These are phyloP conservation scores for Pseudognaphalium luteoalbum DNA, from an alignment of 129 eudicot genomes.

Conservation along the genomic window DNA sequence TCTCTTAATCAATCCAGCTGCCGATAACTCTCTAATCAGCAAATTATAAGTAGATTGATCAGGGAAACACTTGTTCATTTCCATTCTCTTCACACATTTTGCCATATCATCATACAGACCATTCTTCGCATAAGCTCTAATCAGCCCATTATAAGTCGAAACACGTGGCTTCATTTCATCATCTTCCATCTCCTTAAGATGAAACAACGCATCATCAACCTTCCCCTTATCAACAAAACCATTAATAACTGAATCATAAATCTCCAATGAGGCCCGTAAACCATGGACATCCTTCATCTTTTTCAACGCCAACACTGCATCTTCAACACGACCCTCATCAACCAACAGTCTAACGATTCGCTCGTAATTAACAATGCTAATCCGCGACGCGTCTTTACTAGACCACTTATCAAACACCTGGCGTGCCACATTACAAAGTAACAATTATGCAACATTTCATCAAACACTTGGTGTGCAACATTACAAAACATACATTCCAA, in stretches of 20 bases:
- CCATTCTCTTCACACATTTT: constrained; percentile 43
- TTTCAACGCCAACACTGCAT: constrained; percentile 23
- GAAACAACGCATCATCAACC: constrained; percentile 34
- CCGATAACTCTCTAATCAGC: constrained; percentile 45
- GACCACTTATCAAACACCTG: constrained; percentile 54
- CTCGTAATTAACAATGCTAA: constrained; percentile 35
- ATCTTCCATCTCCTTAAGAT: constrained; percentile 44
- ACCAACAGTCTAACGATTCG: constrained; percentile 35
- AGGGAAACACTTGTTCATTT: constrained; percentile 35
- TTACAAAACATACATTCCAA: not conserved
- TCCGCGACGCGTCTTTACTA: constrained; percentile 28
- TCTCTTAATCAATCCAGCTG: constrained; percentile 48
- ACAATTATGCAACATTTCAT: not conserved
- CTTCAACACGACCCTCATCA: constrained; percentile 38
- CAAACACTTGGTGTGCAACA: not conserved
- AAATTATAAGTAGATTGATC: constrained; percentile 50
- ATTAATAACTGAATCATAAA: constrained; percentile 26
- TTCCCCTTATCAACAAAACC: constrained; percentile 32
- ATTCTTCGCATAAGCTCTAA: constrained; percentile 37
- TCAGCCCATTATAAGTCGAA: constrained; percentile 38
- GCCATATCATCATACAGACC: constrained; percentile 46
- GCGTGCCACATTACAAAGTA: constrained; percentile 18
- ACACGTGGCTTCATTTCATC: constrained; percentile 26
- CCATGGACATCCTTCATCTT: constrained; percentile 34
- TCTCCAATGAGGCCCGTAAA: constrained; percentile 20